phyloP scores from a whole-genome alignment of 805 yeast species.

The Torulaspora microellipsoides region DNA sequence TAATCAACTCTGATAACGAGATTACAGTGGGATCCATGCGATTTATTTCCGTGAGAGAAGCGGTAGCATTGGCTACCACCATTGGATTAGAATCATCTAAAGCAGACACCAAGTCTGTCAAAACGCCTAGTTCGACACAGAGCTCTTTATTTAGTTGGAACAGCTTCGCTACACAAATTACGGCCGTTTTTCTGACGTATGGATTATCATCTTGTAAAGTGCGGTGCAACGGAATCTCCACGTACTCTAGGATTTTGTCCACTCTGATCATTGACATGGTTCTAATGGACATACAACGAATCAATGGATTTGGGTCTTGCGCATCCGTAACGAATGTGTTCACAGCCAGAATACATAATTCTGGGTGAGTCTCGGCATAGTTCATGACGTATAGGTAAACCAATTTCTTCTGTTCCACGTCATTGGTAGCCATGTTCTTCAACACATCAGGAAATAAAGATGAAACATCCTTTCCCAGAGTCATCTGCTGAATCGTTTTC shows the following conservation, averaged over 20 bases:
- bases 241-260: conserved; percentile 89
- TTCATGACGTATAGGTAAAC: conserved; percentile 94
- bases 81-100: conserved; percentile 88
- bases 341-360: conserved; percentile 90
- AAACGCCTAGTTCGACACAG: conserved; percentile 83
- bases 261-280: conserved; percentile 99
- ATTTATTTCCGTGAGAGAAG: conserved; percentile 78
- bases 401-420: conserved; percentile 91
- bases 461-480: conserved; percentile 94
- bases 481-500: conserved; percentile 96
- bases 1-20: conserved; percentile 37
- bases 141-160: conserved; percentile 77
- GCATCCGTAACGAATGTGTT: conserved; percentile 94
- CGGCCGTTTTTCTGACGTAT: conserved; percentile 96
- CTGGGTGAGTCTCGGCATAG: conserved; percentile 95
- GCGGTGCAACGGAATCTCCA: conserved; percentile 82
- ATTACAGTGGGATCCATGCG: conserved; percentile 55
- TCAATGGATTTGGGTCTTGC: conserved; percentile 94
- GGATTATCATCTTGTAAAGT: conserved; percentile 92
- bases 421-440: conserved; percentile 95
- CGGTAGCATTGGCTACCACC: conserved; percentile 94
- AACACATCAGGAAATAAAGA: conserved; percentile 91
- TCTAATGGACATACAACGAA: conserved; percentile 91
- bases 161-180: conserved; percentile 92
- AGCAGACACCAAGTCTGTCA: conserved; percentile 59